Evolutionary conservation across 306 rosid genomes (phyloP).

Genomic region (Inga oerstediana): DNA sequence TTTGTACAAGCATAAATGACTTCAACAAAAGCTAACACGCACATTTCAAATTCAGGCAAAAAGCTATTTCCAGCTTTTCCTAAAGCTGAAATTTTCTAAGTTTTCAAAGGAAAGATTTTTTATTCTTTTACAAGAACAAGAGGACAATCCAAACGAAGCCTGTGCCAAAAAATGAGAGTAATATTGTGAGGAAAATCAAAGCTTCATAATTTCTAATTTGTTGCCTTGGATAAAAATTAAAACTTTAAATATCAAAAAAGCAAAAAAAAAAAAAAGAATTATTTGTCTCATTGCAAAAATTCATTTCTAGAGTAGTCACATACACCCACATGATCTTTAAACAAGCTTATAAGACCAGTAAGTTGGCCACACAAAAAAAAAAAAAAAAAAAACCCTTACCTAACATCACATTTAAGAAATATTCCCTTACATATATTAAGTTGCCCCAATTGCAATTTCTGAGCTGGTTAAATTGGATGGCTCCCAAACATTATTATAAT

Average conservation of each 20-base stretch:
- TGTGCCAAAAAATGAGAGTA: not conserved
- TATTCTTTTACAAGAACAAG: not conserved
- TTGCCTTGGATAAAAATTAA: not conserved
- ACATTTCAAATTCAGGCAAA: not conserved
- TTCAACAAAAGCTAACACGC: constrained; percentile 2
- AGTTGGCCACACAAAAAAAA: not conserved
- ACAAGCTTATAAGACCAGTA: not conserved
- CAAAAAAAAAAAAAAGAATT: not conserved
- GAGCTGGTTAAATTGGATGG: not conserved
- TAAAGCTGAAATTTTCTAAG: not conserved
- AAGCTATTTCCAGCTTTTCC: not conserved
- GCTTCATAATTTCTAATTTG: not conserved
- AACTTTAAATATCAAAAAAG: not conserved
- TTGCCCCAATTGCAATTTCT: not conserved
- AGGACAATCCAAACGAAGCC: not conserved
- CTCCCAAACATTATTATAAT: too few relatives aligned
- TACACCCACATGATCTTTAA: not conserved
- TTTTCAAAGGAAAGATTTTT: not conserved
- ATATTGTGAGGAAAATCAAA: not conserved
- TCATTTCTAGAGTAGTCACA: not conserved
- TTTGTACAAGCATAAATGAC: not conserved
- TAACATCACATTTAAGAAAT: not conserved
- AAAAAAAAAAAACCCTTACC: not conserved
- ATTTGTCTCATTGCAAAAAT: not conserved
- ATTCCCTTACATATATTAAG: not conserved